Evolutionary conservation across 2,329 filamentous ascomycete genomes (phyloP).

Genomic region (Cordyceps fumosorosea): DNA sequence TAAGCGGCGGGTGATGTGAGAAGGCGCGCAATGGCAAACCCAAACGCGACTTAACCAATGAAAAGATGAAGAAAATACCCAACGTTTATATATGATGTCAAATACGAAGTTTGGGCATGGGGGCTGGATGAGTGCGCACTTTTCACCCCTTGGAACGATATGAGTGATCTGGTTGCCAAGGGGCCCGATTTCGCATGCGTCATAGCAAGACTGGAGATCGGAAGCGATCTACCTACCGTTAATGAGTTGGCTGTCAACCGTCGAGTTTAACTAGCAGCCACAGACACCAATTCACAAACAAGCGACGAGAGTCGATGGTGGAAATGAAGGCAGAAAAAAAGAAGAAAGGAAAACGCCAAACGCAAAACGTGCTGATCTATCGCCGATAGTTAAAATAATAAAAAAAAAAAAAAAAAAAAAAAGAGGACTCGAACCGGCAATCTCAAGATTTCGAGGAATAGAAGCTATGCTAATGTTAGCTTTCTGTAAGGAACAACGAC

Average conservation of each 20-base stretch:
- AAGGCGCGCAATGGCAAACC: neutral
- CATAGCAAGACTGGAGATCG: conserved; percentile 8
- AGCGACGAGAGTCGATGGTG: neutral
- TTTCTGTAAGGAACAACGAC: conserved; percentile 5
- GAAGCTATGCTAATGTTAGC: conserved; percentile 3
- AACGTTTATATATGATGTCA: neutral
- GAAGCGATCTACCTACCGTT: neutral
- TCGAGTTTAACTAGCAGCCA: neutral
- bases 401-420: conserved; percentile 1
- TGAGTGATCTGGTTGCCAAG: neutral
- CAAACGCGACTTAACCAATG: neutral
- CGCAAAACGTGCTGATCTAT: no score
- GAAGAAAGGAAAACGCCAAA: neutral
- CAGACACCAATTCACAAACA: neutral
- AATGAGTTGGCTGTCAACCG: neutral
- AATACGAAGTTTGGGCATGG: neutral
- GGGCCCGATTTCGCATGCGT: conserved; percentile 11
- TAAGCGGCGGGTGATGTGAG: neutral
- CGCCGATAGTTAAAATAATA: no score
- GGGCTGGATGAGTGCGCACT: neutral
- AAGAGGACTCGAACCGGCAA: conserved; percentile 13
- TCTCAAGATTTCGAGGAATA: conserved; percentile 13
- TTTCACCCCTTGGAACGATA: neutral
- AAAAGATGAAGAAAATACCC: neutral
- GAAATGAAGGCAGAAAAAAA: neutral